A percentile compares a stretch with the other conserved stretches of the same genome.
Conservation (phyloP, 176 grass and related monocot species). For the Phragmites australis region DNA sequence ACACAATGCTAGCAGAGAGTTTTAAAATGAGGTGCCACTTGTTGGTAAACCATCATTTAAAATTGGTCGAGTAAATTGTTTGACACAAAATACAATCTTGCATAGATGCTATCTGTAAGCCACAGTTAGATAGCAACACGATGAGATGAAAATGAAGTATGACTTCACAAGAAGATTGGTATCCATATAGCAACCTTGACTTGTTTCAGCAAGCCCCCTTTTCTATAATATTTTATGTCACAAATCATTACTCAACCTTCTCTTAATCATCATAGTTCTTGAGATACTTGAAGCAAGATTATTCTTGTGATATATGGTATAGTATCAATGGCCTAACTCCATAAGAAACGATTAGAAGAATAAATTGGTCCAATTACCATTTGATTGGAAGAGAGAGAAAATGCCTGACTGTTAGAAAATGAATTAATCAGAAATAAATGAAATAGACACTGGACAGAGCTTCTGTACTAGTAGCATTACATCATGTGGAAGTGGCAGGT, state of each 20-base stretch:
- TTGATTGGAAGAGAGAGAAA: not conserved
- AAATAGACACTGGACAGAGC: not conserved
- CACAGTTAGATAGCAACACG: not conserved
- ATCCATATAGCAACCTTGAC: not conserved
- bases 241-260: not conserved
- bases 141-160: not conserved
- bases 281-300: not conserved
- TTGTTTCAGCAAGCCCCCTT: conserved; percentile 6
- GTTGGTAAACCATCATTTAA: not conserved
- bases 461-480: not conserved
- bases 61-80: not conserved
- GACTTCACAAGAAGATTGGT: not conserved
- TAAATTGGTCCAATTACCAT: not conserved
- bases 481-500: conserved; percentile 5
- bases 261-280: conserved; percentile 8
- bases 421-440: conserved; percentile 16
- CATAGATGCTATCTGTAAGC: not conserved
- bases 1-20: not conserved
- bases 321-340: not conserved
- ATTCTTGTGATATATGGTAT: not conserved
- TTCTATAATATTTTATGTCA: not conserved
- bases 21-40: not conserved
- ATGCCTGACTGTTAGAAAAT: not conserved
- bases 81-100: not conserved
- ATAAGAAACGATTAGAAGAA: not conserved